Conservation (phyloP, 2,329 filamentous ascomycete species). For the Blumeria graminis region DNA sequence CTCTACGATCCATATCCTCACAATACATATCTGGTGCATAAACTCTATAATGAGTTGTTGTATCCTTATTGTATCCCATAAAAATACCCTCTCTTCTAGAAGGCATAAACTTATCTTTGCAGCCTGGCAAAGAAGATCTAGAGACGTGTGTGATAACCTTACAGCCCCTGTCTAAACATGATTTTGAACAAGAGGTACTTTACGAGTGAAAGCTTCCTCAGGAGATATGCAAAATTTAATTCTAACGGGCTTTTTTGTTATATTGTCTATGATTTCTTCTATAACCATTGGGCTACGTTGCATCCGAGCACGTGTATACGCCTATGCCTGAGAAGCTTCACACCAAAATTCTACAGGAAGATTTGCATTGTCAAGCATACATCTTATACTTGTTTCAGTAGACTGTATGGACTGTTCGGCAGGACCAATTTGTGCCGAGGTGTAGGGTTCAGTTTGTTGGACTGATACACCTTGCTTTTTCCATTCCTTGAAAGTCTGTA, state of each 20-base stretch:
- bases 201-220: too few species aligned
- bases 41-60: neutral
- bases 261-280: too few species aligned
- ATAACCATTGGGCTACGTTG: neutral
- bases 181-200: too few species aligned
- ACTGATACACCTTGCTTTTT: too few species aligned
- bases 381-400: neutral
- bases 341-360: conserved; percentile 1
- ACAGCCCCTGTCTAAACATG: too few species aligned
- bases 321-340: neutral
- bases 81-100: conserved; percentile 1
- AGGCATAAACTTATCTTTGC: too few species aligned
- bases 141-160: too few species aligned
- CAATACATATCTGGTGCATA: neutral
- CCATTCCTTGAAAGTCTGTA: too few species aligned
- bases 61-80: neutral
- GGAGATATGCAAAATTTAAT: too few species aligned
- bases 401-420: neutral
- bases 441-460: neutral
- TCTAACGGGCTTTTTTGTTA: too few species aligned
- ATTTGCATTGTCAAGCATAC: conserved; percentile 1
- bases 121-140: too few species aligned
- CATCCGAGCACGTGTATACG: conserved; percentile 1
- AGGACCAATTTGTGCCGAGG: neutral
- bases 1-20: too few species aligned